phyloP scores from a whole-genome alignment of 371 early-diverging fungal genomes.

The Polyrhizophydium stewartii region DNA sequence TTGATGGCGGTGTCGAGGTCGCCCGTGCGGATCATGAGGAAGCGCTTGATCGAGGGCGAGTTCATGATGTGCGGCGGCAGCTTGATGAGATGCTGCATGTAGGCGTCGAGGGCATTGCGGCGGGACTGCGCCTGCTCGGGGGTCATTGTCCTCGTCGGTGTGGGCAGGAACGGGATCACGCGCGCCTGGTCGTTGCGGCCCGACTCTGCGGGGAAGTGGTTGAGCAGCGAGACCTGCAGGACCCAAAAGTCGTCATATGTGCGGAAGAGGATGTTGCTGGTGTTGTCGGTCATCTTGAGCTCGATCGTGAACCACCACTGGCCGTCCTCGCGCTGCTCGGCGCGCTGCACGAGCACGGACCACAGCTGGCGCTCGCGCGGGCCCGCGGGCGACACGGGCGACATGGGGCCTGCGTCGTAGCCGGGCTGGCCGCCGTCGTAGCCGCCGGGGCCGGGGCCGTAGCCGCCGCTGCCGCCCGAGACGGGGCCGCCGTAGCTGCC shows the following conservation, averaged over 20 bases:
- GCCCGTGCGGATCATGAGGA: slow-evolving; percentile 64
- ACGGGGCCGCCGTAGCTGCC: background rate
- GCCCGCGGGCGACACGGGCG: background rate
- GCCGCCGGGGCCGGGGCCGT: background rate
- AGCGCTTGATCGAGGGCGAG: slow-evolving; percentile 47
- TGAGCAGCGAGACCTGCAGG: slow-evolving; percentile 72
- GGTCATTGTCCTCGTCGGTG: slow-evolving; percentile 45
- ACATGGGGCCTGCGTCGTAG: background rate
- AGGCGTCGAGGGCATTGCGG: slow-evolving; percentile 61
- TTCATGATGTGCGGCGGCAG: slow-evolving; percentile 60
- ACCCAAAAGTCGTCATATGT: slow-evolving; percentile 79
- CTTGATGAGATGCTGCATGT: slow-evolving; percentile 59
- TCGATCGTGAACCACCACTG: slow-evolving; percentile 68
- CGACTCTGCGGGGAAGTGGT: slow-evolving; percentile 67
- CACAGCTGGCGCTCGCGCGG: slow-evolving; percentile 1
- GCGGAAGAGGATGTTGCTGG: slow-evolving; percentile 54
- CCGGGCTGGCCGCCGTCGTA: background rate
- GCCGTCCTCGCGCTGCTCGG: slow-evolving; percentile 51
- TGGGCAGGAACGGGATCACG: slow-evolving; percentile 72
- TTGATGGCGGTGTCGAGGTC: slow-evolving; percentile 53
- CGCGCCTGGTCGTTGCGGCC: slow-evolving; percentile 60
- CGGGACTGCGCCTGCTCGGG: slow-evolving; percentile 37
- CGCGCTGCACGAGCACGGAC: slow-evolving; percentile 55
- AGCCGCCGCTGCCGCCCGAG: background rate
- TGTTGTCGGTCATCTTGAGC: slow-evolving; percentile 49